These are phyloP conservation scores for Russula earlei DNA, from an alignment of 768 basidiomycete species.

Conservation along the genomic window DNA sequence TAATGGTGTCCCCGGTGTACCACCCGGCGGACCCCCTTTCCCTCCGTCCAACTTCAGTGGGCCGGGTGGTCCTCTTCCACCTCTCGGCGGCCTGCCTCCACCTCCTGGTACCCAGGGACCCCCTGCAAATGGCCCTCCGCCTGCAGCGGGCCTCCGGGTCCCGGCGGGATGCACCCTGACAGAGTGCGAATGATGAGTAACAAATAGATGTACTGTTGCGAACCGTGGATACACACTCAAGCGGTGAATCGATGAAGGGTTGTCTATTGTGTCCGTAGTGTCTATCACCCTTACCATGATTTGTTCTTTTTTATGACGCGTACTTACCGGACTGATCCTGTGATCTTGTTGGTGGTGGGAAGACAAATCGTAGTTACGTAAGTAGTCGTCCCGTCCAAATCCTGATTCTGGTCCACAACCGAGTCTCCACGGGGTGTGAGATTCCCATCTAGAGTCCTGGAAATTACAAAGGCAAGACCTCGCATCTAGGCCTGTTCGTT, in stretches of 20 bases:
- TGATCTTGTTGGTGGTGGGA: too few relatives aligned
- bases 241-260: not conserved
- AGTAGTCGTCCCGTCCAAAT: not conserved
- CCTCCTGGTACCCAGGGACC: slow-evolving; percentile 6
- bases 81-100: slow-evolving; percentile 15
- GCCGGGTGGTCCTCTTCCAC: slow-evolving; percentile 20
- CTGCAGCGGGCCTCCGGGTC: slow-evolving; percentile 30
- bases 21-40: slow-evolving; percentile 24
- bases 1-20: slow-evolving; percentile 2
- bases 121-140: not conserved
- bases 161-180: slow-evolving; percentile 79
- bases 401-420: too few relatives aligned
- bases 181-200: slow-evolving; percentile 66
- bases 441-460: not conserved
- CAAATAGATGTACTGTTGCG: not conserved
- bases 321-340: not conserved
- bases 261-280: not conserved
- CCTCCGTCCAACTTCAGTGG: slow-evolving; percentile 30
- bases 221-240: not conserved
- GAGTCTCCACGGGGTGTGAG: not conserved
- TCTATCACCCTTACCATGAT: not conserved
- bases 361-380: slow-evolving; percentile 4
- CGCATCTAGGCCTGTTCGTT: not conserved
- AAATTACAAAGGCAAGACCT: slow-evolving; percentile 8
- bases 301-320: not conserved